These are phyloP conservation scores for Multifurca ochricompacta DNA, from an alignment of 768 basidiomycete species.

Conservation along the genomic window DNA sequence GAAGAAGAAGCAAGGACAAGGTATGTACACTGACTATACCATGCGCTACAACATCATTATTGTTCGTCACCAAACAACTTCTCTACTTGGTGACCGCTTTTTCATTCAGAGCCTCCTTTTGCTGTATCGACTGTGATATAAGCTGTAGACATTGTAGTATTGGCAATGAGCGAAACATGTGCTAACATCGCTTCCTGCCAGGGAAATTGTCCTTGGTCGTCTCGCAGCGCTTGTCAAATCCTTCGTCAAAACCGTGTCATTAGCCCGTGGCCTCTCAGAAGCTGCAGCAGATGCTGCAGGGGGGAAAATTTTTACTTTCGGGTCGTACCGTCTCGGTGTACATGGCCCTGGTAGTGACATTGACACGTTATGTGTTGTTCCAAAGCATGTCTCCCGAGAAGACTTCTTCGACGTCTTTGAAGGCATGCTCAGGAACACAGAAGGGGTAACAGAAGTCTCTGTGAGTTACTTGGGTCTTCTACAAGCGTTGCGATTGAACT, in stretches of 20 bases:
- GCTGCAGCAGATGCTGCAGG: conserved; percentile 83
- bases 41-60: neutral
- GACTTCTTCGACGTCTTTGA: conserved; percentile 94
- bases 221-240: conserved; percentile 85
- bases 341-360: conserved; percentile 96
- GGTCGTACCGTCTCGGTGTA: conserved; percentile 95
- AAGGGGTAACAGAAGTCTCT: conserved; percentile 82
- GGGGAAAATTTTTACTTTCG: conserved; percentile 98
- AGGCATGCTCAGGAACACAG: conserved; percentile 74
- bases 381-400: conserved; percentile 90
- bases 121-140: neutral
- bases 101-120: neutral
- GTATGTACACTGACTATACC: conserved; percentile 41
- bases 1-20: conserved; percentile 83
- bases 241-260: conserved; percentile 79
- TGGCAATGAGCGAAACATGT: conserved; percentile 1
- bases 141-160: conserved; percentile 5
- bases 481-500: neutral
- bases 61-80: neutral
- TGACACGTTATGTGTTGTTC: conserved; percentile 96
- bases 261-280: conserved; percentile 79
- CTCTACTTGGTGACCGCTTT: neutral
- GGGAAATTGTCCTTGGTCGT: conserved; percentile 89
- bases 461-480: conserved; percentile 34
- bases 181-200: conserved; percentile 29